Base-by-base conservation (phyloP, 345 rosid genomes). In the Garcia nutans region DNA sequence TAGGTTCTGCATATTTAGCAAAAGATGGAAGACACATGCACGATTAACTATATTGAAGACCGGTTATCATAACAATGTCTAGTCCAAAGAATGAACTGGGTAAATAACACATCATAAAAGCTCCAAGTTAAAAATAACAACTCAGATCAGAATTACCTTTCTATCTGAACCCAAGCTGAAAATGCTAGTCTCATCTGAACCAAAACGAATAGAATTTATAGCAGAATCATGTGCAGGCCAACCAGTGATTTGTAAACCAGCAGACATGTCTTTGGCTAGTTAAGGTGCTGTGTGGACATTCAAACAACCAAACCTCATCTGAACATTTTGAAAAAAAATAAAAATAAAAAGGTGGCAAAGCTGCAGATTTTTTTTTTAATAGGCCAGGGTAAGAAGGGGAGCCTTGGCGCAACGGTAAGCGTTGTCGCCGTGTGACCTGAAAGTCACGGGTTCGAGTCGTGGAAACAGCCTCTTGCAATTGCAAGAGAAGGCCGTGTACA, bases 211-310 rank as follows among this genome's bases (percentile, higher is more conserved):
- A 65, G 94, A 88, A 81, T 89, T 86, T 74, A 88, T 86, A 45
- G 89, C 84, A 78, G 89, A 84, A 86, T 90, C 94, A 76, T 90
- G 94, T 42, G 94, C 94, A 45, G 94, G 92, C 94, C 92, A 90
- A 56, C 92, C 91, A 44, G 94, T 90, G 55, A 90, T 90, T 84
- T 84, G 94, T 68, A 88, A 84, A 77, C 92, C 89, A 50, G 91
- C 92, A 77, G 92, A 85, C 89, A 90, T 90, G 84, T 90, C 94
- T 88, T 80, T 65, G 37, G 74, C 71, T 68, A 74, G 88, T 88
- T 81, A 90, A 87, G 91, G 86, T 41, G 63, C 22, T 58, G 26
- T 37, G 42, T 33, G 56, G 23, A 59, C 49, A 52, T 37, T 56
- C 59, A 24, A 63, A 65, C 50, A 41, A 61, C 2, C 42, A 16